A percentile compares a stretch with the other conserved stretches of the same genome.
phyloP scores from a whole-genome alignment of 1,284 basidiomycete species.

The Quambalaria eucalypti region DNA sequence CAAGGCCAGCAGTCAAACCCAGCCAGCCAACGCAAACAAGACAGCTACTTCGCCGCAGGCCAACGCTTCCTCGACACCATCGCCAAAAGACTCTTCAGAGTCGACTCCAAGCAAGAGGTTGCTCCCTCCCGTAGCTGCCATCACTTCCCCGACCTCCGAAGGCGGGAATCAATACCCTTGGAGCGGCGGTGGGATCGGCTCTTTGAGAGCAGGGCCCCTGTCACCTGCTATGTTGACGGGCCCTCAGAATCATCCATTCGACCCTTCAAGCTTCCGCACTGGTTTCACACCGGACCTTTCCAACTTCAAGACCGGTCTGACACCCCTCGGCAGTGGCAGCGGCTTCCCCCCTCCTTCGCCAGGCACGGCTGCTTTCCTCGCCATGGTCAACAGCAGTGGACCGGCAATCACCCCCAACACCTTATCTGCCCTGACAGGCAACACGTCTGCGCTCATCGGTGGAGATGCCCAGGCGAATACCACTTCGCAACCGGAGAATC shows the following conservation, averaged over 20 bases:
- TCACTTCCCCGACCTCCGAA: slow-evolving; percentile 70
- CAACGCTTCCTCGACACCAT: slow-evolving; percentile 4
- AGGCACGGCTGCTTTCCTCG: slow-evolving; percentile 82
- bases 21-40: slow-evolving; percentile 2
- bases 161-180: slow-evolving; percentile 43
- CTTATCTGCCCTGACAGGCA: slow-evolving; percentile 21
- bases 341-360: slow-evolving; percentile 74
- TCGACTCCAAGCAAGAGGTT: slow-evolving; percentile 47
- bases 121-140: slow-evolving; percentile 74
- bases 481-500: too few species aligned
- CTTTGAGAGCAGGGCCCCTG: slow-evolving; percentile 78
- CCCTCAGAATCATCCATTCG: slow-evolving; percentile 59
- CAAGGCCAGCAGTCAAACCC: background rate
- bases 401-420: slow-evolving; percentile 75
- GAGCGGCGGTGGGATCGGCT: slow-evolving; percentile 49
- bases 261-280: slow-evolving; percentile 58
- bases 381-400: slow-evolving; percentile 59
- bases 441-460: background rate
- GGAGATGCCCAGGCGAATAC: too few species aligned
- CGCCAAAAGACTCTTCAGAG: too few species aligned
- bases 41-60: slow-evolving; percentile 1
- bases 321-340: slow-evolving; percentile 51
- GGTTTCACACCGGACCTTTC: slow-evolving; percentile 66
- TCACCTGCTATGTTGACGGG: slow-evolving; percentile 91
- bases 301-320: slow-evolving; percentile 51